Evolutionary conservation across 2,329 filamentous ascomycete species (phyloP).

Genomic region (Xylariaceae sp.): DNA sequence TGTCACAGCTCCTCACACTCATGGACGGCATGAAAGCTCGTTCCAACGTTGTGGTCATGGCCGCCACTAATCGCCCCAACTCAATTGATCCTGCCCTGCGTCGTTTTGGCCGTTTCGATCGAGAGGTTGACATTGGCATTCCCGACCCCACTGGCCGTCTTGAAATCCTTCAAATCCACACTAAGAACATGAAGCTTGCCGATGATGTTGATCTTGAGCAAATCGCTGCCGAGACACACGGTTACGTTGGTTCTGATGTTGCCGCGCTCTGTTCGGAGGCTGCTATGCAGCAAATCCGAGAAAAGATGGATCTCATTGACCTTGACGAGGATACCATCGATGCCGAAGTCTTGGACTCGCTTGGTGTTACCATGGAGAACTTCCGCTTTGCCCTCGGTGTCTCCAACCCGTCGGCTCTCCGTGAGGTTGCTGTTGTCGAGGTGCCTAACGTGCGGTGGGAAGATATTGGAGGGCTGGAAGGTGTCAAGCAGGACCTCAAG

Average conservation of each 20-base stretch:
- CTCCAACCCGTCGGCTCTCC: conserved; percentile 96
- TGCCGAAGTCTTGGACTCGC: conserved; percentile 93
- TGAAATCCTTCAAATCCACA: conserved; percentile 98
- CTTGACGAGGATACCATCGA: conserved; percentile 98
- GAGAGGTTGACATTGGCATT: conserved; percentile 97
- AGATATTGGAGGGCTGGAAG: conserved; percentile 96
- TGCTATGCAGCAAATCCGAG: conserved; percentile 99
- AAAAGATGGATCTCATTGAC: conserved; percentile 99
- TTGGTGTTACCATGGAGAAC: conserved; percentile 99
- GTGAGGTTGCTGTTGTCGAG: conserved; percentile 97
- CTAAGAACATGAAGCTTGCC: conserved; percentile 99
- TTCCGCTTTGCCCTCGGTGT: conserved; percentile 98
- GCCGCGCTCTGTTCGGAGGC: conserved; percentile 98
- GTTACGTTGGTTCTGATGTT: conserved; percentile 97
- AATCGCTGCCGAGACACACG: conserved; percentile 96
- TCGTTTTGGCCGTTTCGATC: conserved; percentile 97
- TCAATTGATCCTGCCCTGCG: conserved; percentile 96
- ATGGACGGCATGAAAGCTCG: conserved; percentile 99
- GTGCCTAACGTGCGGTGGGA: conserved; percentile 99
- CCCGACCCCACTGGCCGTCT: conserved; percentile 97
- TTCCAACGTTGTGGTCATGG: conserved; percentile 98
- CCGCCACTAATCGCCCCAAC: conserved; percentile 96
- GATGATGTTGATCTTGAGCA: conserved; percentile 96
- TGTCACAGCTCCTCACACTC: conserved; percentile 89
- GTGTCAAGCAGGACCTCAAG: conserved; percentile 98